Base-by-base conservation (phyloP, 192 early-diverging fungal genomes). In the Rhizophagus clarus region DNA sequence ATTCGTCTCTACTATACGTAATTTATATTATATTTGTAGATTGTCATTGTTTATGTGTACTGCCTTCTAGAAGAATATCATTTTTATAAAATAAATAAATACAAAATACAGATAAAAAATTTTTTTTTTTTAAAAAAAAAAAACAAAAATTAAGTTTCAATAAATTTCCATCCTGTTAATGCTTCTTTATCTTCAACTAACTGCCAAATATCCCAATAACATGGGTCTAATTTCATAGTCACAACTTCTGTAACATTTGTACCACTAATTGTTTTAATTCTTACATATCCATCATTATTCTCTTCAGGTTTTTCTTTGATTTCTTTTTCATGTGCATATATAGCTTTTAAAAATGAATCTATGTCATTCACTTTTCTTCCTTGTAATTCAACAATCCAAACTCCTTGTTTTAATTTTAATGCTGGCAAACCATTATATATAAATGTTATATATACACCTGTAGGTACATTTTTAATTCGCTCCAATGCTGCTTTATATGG, bases 311-410 rank as follows among this genome's bases (percentile, higher is more conserved):
- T 5, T 63, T 90, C 89, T 29, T 85, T 85, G 15, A 83, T 82
- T 56, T 88, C 85, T 51, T 81, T 56, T 79, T 88, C 88, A 34
- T 90, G 82, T 11, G 60, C 47, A 61, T 88, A 81, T 12, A 93
- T 87, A 2, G 86, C 90, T 0, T 84, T 72, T 60, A 94, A 82
- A 75, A 95, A 95, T 22, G 89, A 87, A 76, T 92, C 91, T 34
- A 95, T 61, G 9, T 88, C 86, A 5, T 61, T 73, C 42, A 95
- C 90, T 1, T 89, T 84, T 3, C 81, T 82, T 61, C 89, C 89
- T 76, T 93, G 90, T 3, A 95, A 85, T 79, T 95, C 93, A 5
- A 88, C 91, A 45, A 95, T 92, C 92, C 92, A 95, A 51, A 95
- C 92, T 12, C 93, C 93, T 0, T 89, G 81, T 12, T 82, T 85